Percentiles rank a stretch among this genome's conserved stretches.
phyloP scores from a whole-genome alignment of 2,329 filamentous ascomycete species.

The Aureobasidium sp. region DNA sequence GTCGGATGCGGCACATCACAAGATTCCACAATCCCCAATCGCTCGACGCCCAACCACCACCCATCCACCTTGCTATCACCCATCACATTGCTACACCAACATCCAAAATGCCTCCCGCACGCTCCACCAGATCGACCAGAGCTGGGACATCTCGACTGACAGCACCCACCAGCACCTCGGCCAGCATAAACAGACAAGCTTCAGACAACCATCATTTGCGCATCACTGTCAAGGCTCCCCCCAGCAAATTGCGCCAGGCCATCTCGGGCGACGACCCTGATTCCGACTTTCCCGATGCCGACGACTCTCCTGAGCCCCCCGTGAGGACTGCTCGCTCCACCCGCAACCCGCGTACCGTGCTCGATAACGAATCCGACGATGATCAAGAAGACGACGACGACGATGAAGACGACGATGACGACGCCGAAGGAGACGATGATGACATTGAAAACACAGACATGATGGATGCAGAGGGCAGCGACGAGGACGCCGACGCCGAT shows the following conservation, averaged over 20 bases:
- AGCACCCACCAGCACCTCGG: constrained; percentile 23
- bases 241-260: constrained; percentile 43
- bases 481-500: constrained; percentile 31
- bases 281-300: constrained; percentile 25
- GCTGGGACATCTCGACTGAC: constrained; percentile 12
- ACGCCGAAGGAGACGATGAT: constrained; percentile 24
- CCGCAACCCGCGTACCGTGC: constrained; percentile 28
- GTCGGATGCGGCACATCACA: background rate
- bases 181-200: constrained; percentile 24
- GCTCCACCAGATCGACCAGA: constrained; percentile 23
- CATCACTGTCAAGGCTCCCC: constrained; percentile 45
- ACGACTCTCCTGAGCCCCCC: constrained; percentile 27
- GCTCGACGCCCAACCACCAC: background rate
- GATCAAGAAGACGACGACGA: constrained; percentile 24
- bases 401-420: constrained; percentile 21
- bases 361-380: constrained; percentile 28
- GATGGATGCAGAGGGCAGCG: constrained; percentile 34
- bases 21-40: background rate
- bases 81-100: constrained; percentile 23
- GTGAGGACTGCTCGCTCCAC: constrained; percentile 26
- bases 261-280: constrained; percentile 32
- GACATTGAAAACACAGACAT: constrained; percentile 31
- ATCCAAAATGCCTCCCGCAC: constrained; percentile 27
- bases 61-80: background rate
- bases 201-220: constrained; percentile 28